A percentile compares a stretch with the other conserved stretches of the same genome.
Conservation (phyloP, 2,329 filamentous ascomycete genomes). For the Hypomyces rosellus region DNA sequence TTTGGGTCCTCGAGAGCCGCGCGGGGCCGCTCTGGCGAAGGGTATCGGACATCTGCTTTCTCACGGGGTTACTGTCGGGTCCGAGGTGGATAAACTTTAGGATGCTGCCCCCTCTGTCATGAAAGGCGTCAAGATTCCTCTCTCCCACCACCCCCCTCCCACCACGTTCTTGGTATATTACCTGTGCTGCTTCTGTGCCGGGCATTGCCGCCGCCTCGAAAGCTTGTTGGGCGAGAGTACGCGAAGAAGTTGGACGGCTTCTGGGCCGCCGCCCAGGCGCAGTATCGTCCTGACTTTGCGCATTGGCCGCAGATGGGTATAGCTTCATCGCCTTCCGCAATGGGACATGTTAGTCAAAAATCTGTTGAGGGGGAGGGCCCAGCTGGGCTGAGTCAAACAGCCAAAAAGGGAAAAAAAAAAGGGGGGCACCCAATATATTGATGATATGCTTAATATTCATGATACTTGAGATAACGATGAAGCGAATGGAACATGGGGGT, state of each 20-base stretch:
- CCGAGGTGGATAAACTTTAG: neutral
- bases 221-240: neutral
- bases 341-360: neutral
- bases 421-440: neutral
- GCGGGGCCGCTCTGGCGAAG: slow-evolving; percentile 17
- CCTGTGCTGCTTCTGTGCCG: neutral
- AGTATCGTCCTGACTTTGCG: slow-evolving; percentile 25
- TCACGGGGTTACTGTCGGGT: neutral
- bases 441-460: neutral
- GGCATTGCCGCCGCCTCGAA: no score
- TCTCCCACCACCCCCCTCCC: neutral
- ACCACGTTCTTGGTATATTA: neutral
- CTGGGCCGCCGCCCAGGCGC: slow-evolving; percentile 26
- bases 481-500: no score
- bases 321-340: slow-evolving; percentile 24
- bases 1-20: slow-evolving; percentile 24
- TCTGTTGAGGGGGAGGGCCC: no score
- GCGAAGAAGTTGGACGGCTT: slow-evolving; percentile 12
- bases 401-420: no score
- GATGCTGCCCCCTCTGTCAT: neutral
- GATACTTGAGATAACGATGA: no score
- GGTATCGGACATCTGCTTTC: slow-evolving; percentile 4
- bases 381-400: slow-evolving; percentile 3
- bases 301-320: slow-evolving; percentile 29
- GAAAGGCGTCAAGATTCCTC: neutral